Base-by-base conservation (phyloP, 2,329 filamentous ascomycete genomes). In the Boeremia exigua region DNA sequence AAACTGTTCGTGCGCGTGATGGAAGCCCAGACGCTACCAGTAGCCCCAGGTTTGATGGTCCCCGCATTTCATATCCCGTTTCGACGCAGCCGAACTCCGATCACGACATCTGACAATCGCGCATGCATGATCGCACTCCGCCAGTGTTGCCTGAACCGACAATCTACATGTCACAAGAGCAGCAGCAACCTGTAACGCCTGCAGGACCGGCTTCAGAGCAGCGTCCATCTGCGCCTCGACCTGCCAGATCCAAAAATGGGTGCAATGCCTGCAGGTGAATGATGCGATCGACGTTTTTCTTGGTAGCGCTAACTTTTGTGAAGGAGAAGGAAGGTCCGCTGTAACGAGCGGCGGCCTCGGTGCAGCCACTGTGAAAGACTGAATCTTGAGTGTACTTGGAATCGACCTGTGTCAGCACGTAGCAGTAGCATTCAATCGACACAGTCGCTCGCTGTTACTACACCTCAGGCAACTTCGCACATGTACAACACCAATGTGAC, bases 321-420 rank as follows among this genome's bases (percentile, higher is more conserved):
- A 56, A 81, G 80, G 58, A 79, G 81, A 33, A 77, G 81, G 56
- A 84, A 84, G 70, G 83, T 83, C 60, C 79, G 81, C 60, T 85
- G 82, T 66, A 81, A 84, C 61, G 82, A 84, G 70, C 77, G 79
- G 58, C 77, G 80, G 54, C 82, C 82, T 6, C 68, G 79, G 15
- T 85, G 83, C 65, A 79, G 75, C 46, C 82, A 84, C 63, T 85
- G 82, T 70, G 80, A 80, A 65, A 77, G 82, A 36, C 75, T 84
- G 44, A 81, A 81, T 54, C 73, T 85, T 23, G 78, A 83, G 42
- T 85, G 82, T 67, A 77, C 77, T 45, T 84, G 82, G 82, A 76
- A 76, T 57, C 65, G 72, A 15, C 61, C 63, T 11, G 54, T 43
- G 23, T 39, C 58, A 27, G 38, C 52, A n/a, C 57, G 63, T 36